Base-by-base conservation (phyloP, 176 grass and related monocot genomes). In the Coix lacrymajobi region DNA sequence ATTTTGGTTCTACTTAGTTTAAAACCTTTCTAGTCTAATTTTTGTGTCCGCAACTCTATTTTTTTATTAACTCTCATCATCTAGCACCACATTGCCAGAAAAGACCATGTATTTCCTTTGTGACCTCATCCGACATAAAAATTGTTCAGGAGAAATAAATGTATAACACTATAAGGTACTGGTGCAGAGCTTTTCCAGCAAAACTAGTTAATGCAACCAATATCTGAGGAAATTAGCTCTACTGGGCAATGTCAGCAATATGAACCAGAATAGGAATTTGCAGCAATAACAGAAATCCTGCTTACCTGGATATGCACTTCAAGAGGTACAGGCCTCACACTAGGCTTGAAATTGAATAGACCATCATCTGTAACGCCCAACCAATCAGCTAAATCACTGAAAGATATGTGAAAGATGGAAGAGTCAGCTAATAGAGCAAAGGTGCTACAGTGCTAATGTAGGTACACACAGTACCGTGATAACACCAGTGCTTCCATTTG, bases 261-360 rank as follows among this genome's bases (percentile, higher is more conserved):
- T 57, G 44, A 80, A 73, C 36, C 29, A 66, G 30, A 86, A 75
- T 58, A 45, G 30, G 17, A 64, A 43, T 44, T 83, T 75, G 67
- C 69, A 65, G 17, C 16, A 85, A 82, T n/a, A 70, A 65, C 7
- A 63, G 81, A 73, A 81, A 85, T 77, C 77, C 58, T 57, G 44
- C n/a, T 69, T 83, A 86, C 96, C 89, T 98, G 96, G 68, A 98
- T 95, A 86, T 98, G 96, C 66, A 98, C 96, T 98, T 98, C 96
- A 91, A 98, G 88, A 81, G 92, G 92, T 75, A 95, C 96, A 88
- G 96, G 96, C 73, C 96, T 89, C 66, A 98, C 96, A 60, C 96
- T 95, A 71, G 96, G 96, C 83, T 98, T 98, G 73, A 98, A 98
- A 91, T 98, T 98, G 77, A 95, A 95, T 65, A 98, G 82, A 87